Conservation (phyloP, 1,284 basidiomycete species). For the Leccinum cinnamomeum region DNA sequence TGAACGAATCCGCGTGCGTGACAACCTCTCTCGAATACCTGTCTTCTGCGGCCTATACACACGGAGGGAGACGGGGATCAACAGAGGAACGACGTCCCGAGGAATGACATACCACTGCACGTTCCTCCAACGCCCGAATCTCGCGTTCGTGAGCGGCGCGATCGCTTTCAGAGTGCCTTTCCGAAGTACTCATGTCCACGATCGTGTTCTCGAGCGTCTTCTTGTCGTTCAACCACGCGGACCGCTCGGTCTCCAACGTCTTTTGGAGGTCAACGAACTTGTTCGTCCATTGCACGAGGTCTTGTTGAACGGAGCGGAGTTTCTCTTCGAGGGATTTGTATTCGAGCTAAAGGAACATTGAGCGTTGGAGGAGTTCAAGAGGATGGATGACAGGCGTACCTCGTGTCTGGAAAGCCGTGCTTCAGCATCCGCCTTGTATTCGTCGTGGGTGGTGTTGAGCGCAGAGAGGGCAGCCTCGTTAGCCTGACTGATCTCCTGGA, state of each 20-base stretch:
- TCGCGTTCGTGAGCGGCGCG: constrained; percentile 64
- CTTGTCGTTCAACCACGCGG: constrained; percentile 75
- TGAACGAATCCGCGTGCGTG: constrained; percentile 81
- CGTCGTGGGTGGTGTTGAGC: constrained; percentile 73
- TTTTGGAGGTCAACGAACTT: constrained; percentile 62
- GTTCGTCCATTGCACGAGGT: constrained; percentile 51
- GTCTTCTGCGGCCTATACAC: constrained; percentile 68
- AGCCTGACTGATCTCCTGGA: constrained; percentile 80
- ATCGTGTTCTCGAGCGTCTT: constrained; percentile 76
- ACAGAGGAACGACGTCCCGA: neutral
- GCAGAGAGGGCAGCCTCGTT: constrained; percentile 75
- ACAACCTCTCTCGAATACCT: constrained; percentile 81
- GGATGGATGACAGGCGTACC: constrained; percentile 41
- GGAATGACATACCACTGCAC: constrained; percentile 55
- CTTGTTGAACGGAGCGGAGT: constrained; percentile 54
- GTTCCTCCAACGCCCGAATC: constrained; percentile 62
- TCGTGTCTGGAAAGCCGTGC: constrained; percentile 63
- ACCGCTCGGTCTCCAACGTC: constrained; percentile 63
- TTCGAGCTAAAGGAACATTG: constrained; percentile 40
- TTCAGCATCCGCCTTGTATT: constrained; percentile 73
- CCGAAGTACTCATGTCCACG: constrained; percentile 69
- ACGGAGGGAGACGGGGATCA: neutral
- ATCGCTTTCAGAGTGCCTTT: constrained; percentile 63
- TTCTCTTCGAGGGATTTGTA: constrained; percentile 52
- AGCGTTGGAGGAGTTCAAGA: constrained; percentile 4